Conservation (phyloP, 805 yeast genomes). For the Pichia cabralensis region DNA sequence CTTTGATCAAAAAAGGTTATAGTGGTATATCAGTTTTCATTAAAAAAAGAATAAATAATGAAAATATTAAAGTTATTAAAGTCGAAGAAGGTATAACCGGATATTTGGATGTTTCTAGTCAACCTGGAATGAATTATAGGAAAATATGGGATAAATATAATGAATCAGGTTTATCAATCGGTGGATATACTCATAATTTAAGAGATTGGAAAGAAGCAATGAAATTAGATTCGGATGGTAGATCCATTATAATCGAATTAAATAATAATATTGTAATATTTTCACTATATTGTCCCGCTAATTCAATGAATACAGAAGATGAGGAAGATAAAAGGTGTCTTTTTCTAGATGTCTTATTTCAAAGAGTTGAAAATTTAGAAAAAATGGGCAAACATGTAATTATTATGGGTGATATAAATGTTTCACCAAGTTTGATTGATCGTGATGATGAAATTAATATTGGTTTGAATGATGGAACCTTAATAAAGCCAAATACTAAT, state of each 20-base stretch:
- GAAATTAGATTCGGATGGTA: slow-evolving; percentile 76
- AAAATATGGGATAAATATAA: slow-evolving; percentile 15
- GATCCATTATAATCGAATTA: slow-evolving; percentile 69
- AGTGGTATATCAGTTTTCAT: slow-evolving; percentile 87
- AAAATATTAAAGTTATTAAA: slow-evolving; percentile 38
- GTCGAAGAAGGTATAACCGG: slow-evolving; percentile 96
- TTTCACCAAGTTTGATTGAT: slow-evolving; percentile 71
- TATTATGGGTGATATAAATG: slow-evolving; percentile 83
- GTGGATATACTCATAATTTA: slow-evolving; percentile 52
- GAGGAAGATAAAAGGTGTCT: slow-evolving; percentile 49
- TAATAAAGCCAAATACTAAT: slow-evolving; percentile 18
- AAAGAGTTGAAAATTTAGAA: slow-evolving; percentile 50
- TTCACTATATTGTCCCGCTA: slow-evolving; percentile 84
- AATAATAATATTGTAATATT: slow-evolving; percentile 51
- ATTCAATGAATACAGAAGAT: slow-evolving; percentile 59
- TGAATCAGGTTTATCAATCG: slow-evolving; percentile 34
- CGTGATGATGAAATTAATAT: slow-evolving; percentile 60
- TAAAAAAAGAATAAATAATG: slow-evolving; percentile 38
- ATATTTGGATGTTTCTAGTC: slow-evolving; percentile 22
- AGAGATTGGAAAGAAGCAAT: slow-evolving; percentile 24
- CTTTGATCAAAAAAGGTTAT: slow-evolving; percentile 66
- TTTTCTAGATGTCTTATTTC: slow-evolving; percentile 50
- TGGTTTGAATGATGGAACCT: slow-evolving; percentile 28
- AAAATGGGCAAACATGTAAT: slow-evolving; percentile 56
- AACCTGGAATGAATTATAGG: slow-evolving; percentile 14